phyloP scores from a whole-genome alignment of 177 flowering plant genomes.

The Vitis hybrid region DNA sequence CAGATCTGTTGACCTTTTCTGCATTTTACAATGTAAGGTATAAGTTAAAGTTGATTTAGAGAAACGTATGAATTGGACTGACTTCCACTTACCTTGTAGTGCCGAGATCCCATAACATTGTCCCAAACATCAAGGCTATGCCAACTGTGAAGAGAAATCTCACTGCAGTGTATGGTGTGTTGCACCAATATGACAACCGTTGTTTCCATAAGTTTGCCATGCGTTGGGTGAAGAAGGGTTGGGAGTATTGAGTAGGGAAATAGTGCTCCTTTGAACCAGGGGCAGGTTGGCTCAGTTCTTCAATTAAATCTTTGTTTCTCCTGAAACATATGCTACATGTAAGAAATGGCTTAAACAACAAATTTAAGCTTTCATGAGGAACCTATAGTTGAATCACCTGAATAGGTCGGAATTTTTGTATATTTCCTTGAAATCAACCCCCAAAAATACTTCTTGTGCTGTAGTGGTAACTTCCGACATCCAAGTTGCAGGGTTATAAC shows the following conservation, averaged over 20 bases:
- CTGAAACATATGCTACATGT: slow-evolving; percentile 12
- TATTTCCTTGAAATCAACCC: slow-evolving; percentile 4
- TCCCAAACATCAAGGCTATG: slow-evolving; percentile 34
- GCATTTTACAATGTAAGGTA: neutral
- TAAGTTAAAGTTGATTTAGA: neutral
- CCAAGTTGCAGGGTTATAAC: slow-evolving; percentile 41
- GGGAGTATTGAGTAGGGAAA: slow-evolving; percentile 30
- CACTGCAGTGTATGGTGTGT: slow-evolving; percentile 36
- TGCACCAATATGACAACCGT: slow-evolving; percentile 41
- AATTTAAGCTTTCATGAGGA: neutral
- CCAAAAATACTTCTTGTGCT: slow-evolving; percentile 22
- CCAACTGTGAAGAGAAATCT: slow-evolving; percentile 30
- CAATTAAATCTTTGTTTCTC: slow-evolving; percentile 36
- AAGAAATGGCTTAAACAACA: too few species aligned
- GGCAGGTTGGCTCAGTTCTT: slow-evolving; percentile 28
- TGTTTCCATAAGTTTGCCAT: slow-evolving; percentile 43
- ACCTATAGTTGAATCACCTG: slow-evolving; percentile 15
- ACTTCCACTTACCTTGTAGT: slow-evolving; percentile 23
- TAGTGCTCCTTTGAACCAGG: slow-evolving; percentile 36
- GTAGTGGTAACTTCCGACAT: slow-evolving; percentile 33
- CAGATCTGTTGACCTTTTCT: slow-evolving; percentile 26
- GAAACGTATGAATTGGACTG: too few species aligned
- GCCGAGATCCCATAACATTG: slow-evolving; percentile 47
- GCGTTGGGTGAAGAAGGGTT: slow-evolving; percentile 27
- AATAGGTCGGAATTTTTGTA: slow-evolving; percentile 33